These are phyloP conservation scores for Nitzschia sp. DNA, from an alignment of 108 stramenopile genomes.

Conservation along the genomic window DNA sequence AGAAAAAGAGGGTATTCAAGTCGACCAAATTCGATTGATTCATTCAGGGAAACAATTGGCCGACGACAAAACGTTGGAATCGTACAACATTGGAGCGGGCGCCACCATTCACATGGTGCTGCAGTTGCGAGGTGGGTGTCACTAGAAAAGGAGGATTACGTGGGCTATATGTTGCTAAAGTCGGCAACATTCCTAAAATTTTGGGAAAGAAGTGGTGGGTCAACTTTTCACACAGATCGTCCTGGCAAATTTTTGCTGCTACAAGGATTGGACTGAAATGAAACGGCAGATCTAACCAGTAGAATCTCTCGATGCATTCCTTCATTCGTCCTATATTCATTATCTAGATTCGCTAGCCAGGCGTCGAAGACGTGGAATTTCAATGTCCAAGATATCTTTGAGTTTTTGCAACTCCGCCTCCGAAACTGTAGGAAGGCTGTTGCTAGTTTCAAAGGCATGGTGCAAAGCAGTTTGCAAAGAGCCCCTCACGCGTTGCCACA, in stretches of 20 bases:
- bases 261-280: no score
- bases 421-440: conserved; percentile 42
- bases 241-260: no score
- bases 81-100: conserved; percentile 95
- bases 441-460: conserved; percentile 49
- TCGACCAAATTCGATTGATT: conserved; percentile 98
- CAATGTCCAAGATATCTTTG: conserved; percentile 79
- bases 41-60: conserved; percentile 96
- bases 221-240: no score
- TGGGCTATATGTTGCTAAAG: no score
- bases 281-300: no score
- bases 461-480: conserved; percentile 63
- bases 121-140: conserved; percentile 93
- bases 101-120: conserved; percentile 99
- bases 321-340: background rate
- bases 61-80: conserved; percentile 93
- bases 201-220: no score
- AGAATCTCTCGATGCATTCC: no score
- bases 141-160: no score
- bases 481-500: conserved; percentile 86
- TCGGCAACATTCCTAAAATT: no score
- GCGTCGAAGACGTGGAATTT: conserved; percentile 84
- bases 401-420: conserved; percentile 61
- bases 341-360: conserved; percentile 44
- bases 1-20: conserved; percentile 98